phyloP scores from a whole-genome alignment of 2,329 filamentous ascomycete genomes.

The Xylariaceae sp. region DNA sequence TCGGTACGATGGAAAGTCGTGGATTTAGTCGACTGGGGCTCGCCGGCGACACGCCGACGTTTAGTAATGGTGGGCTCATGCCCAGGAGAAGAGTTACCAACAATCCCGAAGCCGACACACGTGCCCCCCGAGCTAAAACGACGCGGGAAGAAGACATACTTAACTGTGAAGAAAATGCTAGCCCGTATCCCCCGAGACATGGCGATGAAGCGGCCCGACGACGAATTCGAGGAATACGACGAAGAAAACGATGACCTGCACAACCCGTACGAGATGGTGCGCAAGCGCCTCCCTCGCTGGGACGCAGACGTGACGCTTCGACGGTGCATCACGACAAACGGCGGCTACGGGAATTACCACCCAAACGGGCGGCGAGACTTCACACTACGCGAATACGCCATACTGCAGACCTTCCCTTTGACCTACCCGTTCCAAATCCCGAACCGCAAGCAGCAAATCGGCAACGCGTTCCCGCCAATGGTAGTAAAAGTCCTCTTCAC shows the following conservation, averaged over 20 bases:
- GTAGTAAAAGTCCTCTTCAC: conserved; percentile 48
- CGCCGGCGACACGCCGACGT: conserved; percentile 47
- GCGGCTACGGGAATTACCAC: conserved; percentile 57
- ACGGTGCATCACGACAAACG: conserved; percentile 61
- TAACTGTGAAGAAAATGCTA: conserved; percentile 44
- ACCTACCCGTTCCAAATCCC: conserved; percentile 53
- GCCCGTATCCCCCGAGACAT: conserved; percentile 29
- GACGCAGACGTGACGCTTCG: conserved; percentile 46
- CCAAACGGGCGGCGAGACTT: conserved; percentile 60
- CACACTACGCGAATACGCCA: conserved; percentile 64
- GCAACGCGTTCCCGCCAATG: conserved; percentile 71
- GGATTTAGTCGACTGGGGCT: conserved; percentile 47
- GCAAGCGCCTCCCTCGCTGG: conserved; percentile 38
- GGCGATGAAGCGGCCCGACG: not conserved
- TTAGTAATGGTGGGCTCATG: conserved; percentile 56
- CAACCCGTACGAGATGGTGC: conserved; percentile 31
- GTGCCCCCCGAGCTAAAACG: conserved; percentile 32
- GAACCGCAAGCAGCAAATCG: conserved; percentile 60
- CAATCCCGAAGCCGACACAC: conserved; percentile 62
- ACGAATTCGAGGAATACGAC: not conserved
- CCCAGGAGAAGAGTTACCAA: conserved; percentile 66
- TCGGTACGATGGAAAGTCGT: conserved; percentile 66
- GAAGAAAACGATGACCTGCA: conserved; percentile 35
- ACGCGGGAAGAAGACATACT: conserved; percentile 37
- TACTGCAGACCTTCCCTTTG: conserved; percentile 62